Conservation (phyloP, 345 rosid species). For the Gynandropsis gynandra region DNA sequence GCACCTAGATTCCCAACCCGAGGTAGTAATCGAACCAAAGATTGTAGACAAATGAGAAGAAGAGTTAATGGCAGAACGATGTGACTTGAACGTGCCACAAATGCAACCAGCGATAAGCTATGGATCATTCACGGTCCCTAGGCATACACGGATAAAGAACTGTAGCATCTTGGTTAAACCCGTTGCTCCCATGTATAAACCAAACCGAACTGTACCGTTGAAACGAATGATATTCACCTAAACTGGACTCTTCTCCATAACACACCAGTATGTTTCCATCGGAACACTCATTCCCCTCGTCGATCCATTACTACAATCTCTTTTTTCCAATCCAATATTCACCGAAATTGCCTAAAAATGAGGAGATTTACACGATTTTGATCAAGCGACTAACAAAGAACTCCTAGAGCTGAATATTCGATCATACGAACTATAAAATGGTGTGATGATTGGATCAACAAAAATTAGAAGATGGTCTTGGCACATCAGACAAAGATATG, state of each 20-base stretch:
- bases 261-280: conserved; percentile 29
- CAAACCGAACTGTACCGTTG: conserved; percentile 35
- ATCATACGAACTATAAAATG: too few species aligned
- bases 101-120: too few species aligned
- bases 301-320: conserved; percentile 21
- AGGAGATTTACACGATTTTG: neutral
- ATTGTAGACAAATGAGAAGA: too few species aligned
- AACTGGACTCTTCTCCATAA: conserved; percentile 25
- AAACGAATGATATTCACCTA: conserved; percentile 13
- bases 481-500: too few species aligned
- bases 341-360: conserved; percentile 5
- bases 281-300: conserved; percentile 23
- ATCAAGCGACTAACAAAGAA: neutral
- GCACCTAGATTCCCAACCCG: too few species aligned
- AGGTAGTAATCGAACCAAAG: too few species aligned
- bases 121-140: too few species aligned
- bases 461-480: too few species aligned
- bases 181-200: conserved; percentile 59
- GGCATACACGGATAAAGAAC: conserved; percentile 31
- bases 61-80: too few species aligned
- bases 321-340: conserved; percentile 8
- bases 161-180: conserved; percentile 73
- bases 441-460: too few species aligned
- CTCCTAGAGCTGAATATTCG: too few species aligned
- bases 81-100: too few species aligned